Conservation (phyloP, 2,329 filamentous ascomycete species). For the Acarospora socialis region DNA sequence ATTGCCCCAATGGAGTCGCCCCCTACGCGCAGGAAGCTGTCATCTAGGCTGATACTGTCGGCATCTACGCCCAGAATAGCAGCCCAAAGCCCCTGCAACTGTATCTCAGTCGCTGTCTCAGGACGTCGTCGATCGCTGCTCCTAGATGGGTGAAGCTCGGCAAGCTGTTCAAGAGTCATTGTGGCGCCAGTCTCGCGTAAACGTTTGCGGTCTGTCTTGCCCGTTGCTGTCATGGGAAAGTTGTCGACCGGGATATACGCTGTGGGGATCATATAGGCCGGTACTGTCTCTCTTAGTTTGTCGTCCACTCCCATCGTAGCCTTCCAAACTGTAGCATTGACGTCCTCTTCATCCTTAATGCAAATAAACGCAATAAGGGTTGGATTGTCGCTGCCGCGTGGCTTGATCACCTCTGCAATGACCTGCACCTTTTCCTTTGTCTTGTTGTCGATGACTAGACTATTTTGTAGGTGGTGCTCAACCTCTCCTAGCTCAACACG, state of each 20-base stretch:
- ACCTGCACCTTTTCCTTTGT: no score
- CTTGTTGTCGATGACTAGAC: no score
- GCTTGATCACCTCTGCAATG: constrained; percentile 8
- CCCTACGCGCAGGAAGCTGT: constrained; percentile 6
- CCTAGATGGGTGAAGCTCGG: not conserved
- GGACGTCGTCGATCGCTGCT: not conserved
- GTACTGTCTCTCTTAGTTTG: no score
- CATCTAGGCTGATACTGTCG: constrained; percentile 4
- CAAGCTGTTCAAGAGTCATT: not conserved
- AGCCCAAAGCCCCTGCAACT: constrained; percentile 5
- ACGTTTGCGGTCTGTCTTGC: not conserved
- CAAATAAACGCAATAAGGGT: constrained; percentile 4
- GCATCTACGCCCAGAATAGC: constrained; percentile 1
- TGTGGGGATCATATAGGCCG: constrained; percentile 15
- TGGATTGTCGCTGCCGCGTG: not conserved
- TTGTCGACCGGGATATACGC: constrained; percentile 9
- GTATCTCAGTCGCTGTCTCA: constrained; percentile 5
- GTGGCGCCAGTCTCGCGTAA: not conserved
- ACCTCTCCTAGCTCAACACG: constrained; percentile 10
- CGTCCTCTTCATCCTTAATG: no score
- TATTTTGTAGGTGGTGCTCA: constrained; percentile 9
- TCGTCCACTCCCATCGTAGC: no score
- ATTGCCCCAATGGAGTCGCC: constrained; percentile 7
- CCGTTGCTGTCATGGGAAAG: constrained; percentile 10
- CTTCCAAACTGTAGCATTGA: no score